phyloP scores from a whole-genome alignment of 1,139 yeast genomes.

The Yamadazyma sp. region DNA sequence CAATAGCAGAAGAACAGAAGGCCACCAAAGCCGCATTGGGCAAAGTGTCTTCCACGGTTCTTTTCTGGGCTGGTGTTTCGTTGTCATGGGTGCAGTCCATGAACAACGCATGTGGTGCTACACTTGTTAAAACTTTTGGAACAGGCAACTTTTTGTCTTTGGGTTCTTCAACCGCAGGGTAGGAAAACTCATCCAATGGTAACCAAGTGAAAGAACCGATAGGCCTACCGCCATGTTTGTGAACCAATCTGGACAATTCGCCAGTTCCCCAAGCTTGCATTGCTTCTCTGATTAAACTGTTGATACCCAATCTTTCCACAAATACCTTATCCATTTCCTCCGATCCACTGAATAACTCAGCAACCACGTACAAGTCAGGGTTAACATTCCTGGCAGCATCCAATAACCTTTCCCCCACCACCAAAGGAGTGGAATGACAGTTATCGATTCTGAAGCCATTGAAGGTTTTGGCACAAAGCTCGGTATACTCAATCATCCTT shows the following conservation, averaged over 20 bases:
- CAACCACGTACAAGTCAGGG: slow-evolving; percentile 88
- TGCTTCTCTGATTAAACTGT: slow-evolving; percentile 89
- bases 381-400: slow-evolving; percentile 86
- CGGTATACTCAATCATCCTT: slow-evolving; percentile 78
- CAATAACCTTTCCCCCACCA: slow-evolving; percentile 85
- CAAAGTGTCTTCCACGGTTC: slow-evolving; percentile 91
- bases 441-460: slow-evolving; percentile 93
- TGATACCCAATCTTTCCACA: slow-evolving; percentile 87
- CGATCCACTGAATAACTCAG: slow-evolving; percentile 91
- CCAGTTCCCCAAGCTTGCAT: slow-evolving; percentile 94
- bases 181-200: slow-evolving; percentile 70
- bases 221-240: slow-evolving; percentile 92
- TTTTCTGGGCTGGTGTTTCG: slow-evolving; percentile 81
- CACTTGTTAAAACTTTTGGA: slow-evolving; percentile 61
- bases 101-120: slow-evolving; percentile 86
- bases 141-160: slow-evolving; percentile 45
- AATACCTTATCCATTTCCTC: slow-evolving; percentile 87
- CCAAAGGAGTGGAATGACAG: slow-evolving; percentile 94
- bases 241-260: slow-evolving; percentile 84
- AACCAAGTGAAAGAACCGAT: slow-evolving; percentile 85
- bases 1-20: slow-evolving; percentile 90
- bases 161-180: slow-evolving; percentile 54
- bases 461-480: slow-evolving; percentile 71
- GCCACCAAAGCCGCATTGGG: slow-evolving; percentile 95
- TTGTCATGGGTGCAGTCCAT: slow-evolving; percentile 99